These are phyloP conservation scores for Paraglomus brasilianum DNA, from an alignment of 192 early-diverging fungal genomes.

Conservation along the genomic window DNA sequence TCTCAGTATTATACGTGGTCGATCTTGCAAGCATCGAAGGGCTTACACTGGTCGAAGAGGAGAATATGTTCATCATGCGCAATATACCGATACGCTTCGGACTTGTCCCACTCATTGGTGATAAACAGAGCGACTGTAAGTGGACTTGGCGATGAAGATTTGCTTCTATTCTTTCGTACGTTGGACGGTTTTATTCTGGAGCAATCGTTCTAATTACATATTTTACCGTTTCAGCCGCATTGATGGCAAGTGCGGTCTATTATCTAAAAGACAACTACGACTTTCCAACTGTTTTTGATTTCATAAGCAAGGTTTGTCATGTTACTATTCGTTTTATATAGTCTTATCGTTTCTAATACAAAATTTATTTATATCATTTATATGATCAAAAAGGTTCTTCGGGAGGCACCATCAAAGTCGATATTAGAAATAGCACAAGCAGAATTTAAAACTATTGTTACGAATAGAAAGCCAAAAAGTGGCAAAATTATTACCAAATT, in stretches of 20 bases:
- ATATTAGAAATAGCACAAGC: background rate
- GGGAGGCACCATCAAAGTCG: background rate
- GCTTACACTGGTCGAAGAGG: conserved; percentile 58
- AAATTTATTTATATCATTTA: background rate
- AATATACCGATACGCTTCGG: conserved; percentile 87
- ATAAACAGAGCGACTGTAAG: conserved; percentile 43
- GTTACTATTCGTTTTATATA: background rate
- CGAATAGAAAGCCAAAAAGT: background rate
- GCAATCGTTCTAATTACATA: background rate
- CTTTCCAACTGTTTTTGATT: conserved; percentile 31
- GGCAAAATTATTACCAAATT: background rate
- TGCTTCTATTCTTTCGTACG: conserved; percentile 33
- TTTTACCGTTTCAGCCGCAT: conserved; percentile 33
- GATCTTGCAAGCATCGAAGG: conserved; percentile 63
- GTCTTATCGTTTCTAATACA: background rate
- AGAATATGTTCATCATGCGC: conserved; percentile 62
- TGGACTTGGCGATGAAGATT: conserved; percentile 10
- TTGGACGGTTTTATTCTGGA: conserved; percentile 33
- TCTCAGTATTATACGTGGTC: conserved; percentile 68
- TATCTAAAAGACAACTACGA: conserved; percentile 41
- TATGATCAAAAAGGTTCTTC: background rate
- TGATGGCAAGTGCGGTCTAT: conserved; percentile 41
- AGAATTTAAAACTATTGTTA: background rate
- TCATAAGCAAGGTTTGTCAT: conserved; percentile 37
- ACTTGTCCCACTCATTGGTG: conserved; percentile 64